Conservation (phyloP, 805 yeast species). For the Candida easanensis region DNA sequence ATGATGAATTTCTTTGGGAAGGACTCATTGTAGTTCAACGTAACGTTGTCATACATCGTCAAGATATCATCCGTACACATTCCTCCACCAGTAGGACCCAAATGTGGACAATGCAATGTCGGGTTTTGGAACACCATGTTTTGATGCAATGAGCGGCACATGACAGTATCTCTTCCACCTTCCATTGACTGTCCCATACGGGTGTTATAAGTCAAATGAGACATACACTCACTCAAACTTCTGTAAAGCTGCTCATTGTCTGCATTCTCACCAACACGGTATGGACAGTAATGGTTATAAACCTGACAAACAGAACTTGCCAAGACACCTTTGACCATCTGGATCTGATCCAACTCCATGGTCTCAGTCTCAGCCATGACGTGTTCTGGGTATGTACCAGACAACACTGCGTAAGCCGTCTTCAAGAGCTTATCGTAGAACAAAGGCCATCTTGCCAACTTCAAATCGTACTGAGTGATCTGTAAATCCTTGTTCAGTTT, state of each 20-base stretch:
- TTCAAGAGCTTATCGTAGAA: constrained; percentile 7
- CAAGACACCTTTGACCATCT: background rate
- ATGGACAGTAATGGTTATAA: background rate
- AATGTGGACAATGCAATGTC: constrained; percentile 25
- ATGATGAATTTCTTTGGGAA: constrained; percentile 1
- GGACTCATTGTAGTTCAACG: constrained; percentile 2
- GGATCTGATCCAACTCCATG: background rate
- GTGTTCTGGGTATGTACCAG: too few species aligned
- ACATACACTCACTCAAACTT: background rate
- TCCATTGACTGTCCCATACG: constrained; percentile 23
- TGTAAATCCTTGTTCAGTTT: constrained; percentile 9
- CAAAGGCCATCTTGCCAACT: constrained; percentile 19
- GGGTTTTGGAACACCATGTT: constrained; percentile 25
- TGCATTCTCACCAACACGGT: background rate
- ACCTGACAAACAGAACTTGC: background rate
- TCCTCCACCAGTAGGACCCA: constrained; percentile 1
- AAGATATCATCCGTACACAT: constrained; percentile 8
- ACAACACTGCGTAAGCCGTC: constrained; percentile 7
- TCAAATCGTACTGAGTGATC: constrained; percentile 21
- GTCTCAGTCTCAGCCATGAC: background rate
- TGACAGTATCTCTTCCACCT: constrained; percentile 27
- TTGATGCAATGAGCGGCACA: constrained; percentile 27
- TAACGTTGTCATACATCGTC: constrained; percentile 11
- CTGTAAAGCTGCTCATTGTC: background rate
- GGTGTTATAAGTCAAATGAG: background rate